These are phyloP conservation scores for Oryza brachyantha DNA, from an alignment of 176 grass and related monocot species.

Conservation along the genomic window DNA sequence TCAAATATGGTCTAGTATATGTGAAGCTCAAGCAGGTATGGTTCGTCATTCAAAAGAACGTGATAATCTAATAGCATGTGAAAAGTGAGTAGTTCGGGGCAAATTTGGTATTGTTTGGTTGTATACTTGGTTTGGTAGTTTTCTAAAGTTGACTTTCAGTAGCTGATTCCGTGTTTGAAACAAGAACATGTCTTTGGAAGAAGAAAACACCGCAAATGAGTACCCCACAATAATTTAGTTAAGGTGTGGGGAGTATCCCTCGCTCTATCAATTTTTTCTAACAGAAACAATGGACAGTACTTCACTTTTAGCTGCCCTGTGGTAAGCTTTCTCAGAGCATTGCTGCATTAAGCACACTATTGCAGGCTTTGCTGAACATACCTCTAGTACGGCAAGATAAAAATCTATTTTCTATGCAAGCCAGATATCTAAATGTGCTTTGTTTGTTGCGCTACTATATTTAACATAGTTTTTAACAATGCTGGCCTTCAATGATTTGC, in stretches of 20 bases:
- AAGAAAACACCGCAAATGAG: neutral
- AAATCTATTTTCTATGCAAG: neutral
- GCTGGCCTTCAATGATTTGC: neutral
- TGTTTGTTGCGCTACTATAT: neutral
- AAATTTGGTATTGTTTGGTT: neutral
- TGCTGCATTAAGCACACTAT: neutral
- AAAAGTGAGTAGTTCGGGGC: neutral
- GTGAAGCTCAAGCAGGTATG: slow-evolving; percentile 46
- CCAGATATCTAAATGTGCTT: neutral
- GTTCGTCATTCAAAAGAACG: neutral
- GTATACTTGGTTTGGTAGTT: neutral
- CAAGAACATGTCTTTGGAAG: neutral
- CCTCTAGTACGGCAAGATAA: neutral
- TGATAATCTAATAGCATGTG: neutral
- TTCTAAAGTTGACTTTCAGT: neutral
- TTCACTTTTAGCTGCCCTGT: neutral
- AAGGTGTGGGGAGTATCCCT: neutral
- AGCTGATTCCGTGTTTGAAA: neutral
- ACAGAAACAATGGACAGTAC: neutral
- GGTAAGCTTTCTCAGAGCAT: neutral
- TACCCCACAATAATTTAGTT: neutral
- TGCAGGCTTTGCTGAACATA: neutral
- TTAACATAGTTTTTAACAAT: neutral
- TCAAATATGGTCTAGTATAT: slow-evolving; percentile 66
- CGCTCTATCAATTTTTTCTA: neutral